phyloP scores from a whole-genome alignment of 73 alveolate species.

The Breviolum minutum region DNA sequence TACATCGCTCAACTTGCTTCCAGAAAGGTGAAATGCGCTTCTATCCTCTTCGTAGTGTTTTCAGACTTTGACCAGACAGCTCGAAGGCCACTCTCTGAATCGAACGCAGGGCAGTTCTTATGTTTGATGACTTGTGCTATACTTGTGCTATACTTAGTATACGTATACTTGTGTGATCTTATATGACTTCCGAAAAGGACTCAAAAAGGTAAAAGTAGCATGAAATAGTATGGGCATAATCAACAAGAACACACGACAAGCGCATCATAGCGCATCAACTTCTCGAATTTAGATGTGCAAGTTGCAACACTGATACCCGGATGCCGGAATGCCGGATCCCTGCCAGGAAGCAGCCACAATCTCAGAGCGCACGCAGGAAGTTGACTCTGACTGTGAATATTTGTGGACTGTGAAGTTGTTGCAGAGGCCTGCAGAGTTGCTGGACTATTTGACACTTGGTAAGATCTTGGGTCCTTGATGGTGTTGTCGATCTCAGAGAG shows the following conservation, averaged over 20 bases:
- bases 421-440: conserved; percentile 42
- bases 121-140: background rate
- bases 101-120: no score
- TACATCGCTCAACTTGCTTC: no score
- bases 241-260: no score
- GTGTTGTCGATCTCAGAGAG: background rate
- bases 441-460: conserved; percentile 23
- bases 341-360: conserved; percentile 38
- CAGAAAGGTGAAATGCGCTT: conserved; percentile 54
- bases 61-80: conserved; percentile 90
- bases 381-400: background rate
- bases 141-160: background rate
- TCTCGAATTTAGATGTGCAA: no score
- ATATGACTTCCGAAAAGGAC: background rate
- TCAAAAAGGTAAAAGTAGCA: background rate
- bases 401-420: background rate
- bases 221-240: no score
- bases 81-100: conserved; percentile 8
- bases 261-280: no score
- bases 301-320: no score
- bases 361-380: background rate
- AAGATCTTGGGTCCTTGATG: background rate
- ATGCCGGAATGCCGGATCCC: no score
- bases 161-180: background rate
- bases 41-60: conserved; percentile 89